Base-by-base conservation (phyloP, 2,329 filamentous ascomycete genomes). In the Fusarium pilosicola region DNA sequence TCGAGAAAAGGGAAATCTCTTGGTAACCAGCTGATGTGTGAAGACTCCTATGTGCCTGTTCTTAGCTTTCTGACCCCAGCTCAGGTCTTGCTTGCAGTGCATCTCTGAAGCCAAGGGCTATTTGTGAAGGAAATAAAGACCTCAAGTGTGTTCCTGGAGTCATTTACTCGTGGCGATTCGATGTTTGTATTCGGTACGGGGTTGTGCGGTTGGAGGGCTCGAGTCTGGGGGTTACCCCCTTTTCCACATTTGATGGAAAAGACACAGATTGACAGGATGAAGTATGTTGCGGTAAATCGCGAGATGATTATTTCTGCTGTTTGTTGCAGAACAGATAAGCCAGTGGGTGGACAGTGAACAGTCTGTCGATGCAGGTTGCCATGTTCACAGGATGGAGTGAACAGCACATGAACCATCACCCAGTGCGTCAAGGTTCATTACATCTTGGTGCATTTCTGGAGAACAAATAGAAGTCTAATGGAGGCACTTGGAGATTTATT, bases 291-390 rank as follows among this genome's bases (percentile, higher is more conserved):
- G 11, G 22, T 18, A 22, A 10, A 26, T 26, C 30, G 9, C 9
- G 17, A 22, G 7, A 38, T 14, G 17, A 22, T 18, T 5, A 9
- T 38, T 12, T 51, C 8, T 26, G 20, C 45, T 22, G 18, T 52
- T 42, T 20, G 6, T 39, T 41, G 36, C 12, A 55, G 24, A 55
- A 30, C 8, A 30, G n/a, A 32, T 13, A 22, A n/a, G n/a, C 46
- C 13, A n/a, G 45, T 28, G 28, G 15, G 22, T 68, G n/a, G 22
- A 26, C 44, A 30, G n/a, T 30, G 44, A 64, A 69, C 65, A 69
- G 36, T 28, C 20, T 57, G 39, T n/a, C 20, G 15, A 24, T 20
- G 22, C 20, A 14, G 30, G 38, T 38, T 9, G 20, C 24, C 24
- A 34, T 55, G 42, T 62, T 62, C 38, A 24, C 15, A 39, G 28